Conservation (phyloP, 306 rosid genomes). For the Pyrus bretschneideri region DNA sequence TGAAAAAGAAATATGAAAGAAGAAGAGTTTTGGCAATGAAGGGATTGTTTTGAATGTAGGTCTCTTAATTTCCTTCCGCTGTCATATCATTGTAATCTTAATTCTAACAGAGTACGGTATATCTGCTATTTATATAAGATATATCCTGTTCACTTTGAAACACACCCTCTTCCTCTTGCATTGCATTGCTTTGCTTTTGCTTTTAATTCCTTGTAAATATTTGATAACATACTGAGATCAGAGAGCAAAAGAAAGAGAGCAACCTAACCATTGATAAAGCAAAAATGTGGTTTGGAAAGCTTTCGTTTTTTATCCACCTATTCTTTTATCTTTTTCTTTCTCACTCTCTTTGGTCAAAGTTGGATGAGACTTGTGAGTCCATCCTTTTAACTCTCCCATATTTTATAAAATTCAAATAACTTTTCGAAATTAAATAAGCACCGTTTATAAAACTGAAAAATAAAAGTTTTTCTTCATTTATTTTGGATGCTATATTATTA, state of each 20-base stretch:
- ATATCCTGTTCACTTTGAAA: neutral
- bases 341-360: too few species aligned
- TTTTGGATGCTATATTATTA: too few species aligned
- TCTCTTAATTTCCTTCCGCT: neutral
- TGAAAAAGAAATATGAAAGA: too few species aligned
- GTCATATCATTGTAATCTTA: neutral
- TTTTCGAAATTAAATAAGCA: too few species aligned
- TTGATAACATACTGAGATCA: neutral
- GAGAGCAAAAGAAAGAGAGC: neutral
- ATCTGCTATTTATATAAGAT: neutral
- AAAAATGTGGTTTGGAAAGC: constrained; percentile 36
- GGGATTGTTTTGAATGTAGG: neutral
- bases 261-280: neutral
- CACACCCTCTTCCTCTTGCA: neutral
- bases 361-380: too few species aligned
- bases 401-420: too few species aligned
- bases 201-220: neutral
- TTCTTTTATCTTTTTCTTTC: constrained; percentile 29
- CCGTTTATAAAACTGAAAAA: too few species aligned
- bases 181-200: neutral
- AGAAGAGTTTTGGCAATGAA: neutral
- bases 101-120: neutral
- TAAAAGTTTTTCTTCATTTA: too few species aligned
- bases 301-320: constrained; percentile 17
- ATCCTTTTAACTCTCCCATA: too few species aligned